Evolutionary conservation across 257 asterid species (phyloP).

Genomic region (Penstemon davidsonii): DNA sequence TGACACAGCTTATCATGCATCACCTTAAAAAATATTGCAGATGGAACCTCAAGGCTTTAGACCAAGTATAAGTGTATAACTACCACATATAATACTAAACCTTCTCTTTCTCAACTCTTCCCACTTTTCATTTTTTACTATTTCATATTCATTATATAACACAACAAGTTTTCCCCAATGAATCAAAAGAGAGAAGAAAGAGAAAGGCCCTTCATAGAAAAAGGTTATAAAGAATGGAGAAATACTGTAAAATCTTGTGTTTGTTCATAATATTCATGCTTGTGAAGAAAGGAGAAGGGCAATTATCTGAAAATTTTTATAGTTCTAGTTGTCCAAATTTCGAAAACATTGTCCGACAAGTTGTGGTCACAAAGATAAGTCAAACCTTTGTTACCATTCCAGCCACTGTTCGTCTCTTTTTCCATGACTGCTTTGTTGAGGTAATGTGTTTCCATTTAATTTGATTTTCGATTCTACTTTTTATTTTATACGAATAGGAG

Average conservation of each 20-base stretch:
- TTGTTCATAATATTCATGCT: slow-evolving; percentile 31
- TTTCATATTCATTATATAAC: slow-evolving; percentile 21
- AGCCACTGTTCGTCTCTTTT: slow-evolving; percentile 67
- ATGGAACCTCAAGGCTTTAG: slow-evolving; percentile 18
- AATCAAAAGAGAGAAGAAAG: neutral
- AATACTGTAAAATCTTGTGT: slow-evolving; percentile 23
- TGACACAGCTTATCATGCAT: slow-evolving; percentile 5
- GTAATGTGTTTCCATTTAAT: slow-evolving; percentile 20
- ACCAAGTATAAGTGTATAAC: slow-evolving; percentile 35
- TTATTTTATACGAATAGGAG: no score
- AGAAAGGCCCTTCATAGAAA: neutral
- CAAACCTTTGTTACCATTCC: slow-evolving; percentile 61
- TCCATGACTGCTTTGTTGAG: slow-evolving; percentile 80
- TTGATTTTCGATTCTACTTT: no score
- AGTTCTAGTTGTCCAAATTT: slow-evolving; percentile 52
- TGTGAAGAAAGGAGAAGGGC: slow-evolving; percentile 42
- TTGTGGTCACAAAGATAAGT: slow-evolving; percentile 41
- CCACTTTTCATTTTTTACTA: slow-evolving; percentile 26
- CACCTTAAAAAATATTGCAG: slow-evolving; percentile 1
- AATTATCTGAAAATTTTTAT: slow-evolving; percentile 53
- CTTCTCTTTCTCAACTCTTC: slow-evolving; percentile 19
- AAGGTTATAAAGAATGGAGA: slow-evolving; percentile 32
- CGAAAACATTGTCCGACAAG: slow-evolving; percentile 50
- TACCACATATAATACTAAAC: slow-evolving; percentile 17
- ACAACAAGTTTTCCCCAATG: slow-evolving; percentile 18